Evolutionary conservation across 2,329 filamentous ascomycete genomes (phyloP), one percentile per base, ranked within the genome.

Genomic region (Curvularia spicifera): DNA sequence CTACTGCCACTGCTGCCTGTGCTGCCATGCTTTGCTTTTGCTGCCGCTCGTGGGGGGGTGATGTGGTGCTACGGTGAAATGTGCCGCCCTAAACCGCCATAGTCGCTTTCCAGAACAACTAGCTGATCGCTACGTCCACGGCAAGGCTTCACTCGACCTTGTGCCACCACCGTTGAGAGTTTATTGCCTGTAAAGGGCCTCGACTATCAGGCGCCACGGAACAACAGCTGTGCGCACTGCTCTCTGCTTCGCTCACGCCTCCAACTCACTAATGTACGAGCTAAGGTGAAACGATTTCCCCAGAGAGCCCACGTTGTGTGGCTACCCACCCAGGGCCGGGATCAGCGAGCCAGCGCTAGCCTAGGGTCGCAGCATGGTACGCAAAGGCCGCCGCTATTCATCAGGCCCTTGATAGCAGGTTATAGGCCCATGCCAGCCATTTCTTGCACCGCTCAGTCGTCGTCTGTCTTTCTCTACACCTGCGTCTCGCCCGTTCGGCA

Each of bases 231-330:
- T 60, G 51, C 59, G 62, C 55, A 52, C 58, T 61, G 56, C 61
- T 59, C 57, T 59, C 57, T 59, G 64, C 63, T 61, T 54, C 60
- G 56, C 63, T 62, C 63, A 67, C 65, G 61, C 59, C 58, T 59
- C 56, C 42, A 60, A 37, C 51, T 58, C 58, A 42, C 64, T 57
- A 59, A 59, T 57, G 55, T 62, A 60, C 54, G 61, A 67, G 65
- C 66, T 65, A 70, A 69, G 47, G 63, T 75, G 73, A 76, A 75
- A 77, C 73, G 57, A 70, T 68, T 74, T 74, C 72, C 74, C 74
- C 71, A 74, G 70, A 71, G 67, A 71, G 67, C 67, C 69, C 68
- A 71, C 68, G 65, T 70, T 74, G 72, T 72, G 71, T 74, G 70
- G 71, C 70, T 71, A 68, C 68, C 55, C 60, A 64, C 69, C 64